phyloP scores from a whole-genome alignment of 2,329 filamentous ascomycete genomes.

The Monascus ruber region DNA sequence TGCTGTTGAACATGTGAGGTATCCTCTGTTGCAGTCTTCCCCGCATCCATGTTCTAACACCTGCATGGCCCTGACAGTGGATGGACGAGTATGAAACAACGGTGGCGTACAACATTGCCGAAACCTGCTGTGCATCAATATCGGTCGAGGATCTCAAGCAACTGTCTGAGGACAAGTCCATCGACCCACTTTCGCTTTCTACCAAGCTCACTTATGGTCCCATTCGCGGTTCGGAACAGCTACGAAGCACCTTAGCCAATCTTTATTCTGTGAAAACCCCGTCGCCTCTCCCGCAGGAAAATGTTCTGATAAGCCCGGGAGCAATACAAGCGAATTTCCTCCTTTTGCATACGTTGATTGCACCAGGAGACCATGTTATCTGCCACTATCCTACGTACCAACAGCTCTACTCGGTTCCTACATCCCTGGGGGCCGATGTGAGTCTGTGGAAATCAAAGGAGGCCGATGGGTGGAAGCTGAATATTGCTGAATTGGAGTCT shows the following conservation, averaged over 20 bases:
- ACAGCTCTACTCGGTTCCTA: constrained; percentile 66
- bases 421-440: constrained; percentile 64
- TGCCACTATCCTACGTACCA: constrained; percentile 83
- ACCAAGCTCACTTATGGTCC: constrained; percentile 60
- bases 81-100: constrained; percentile 44
- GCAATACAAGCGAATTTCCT: constrained; percentile 79
- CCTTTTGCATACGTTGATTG: constrained; percentile 60
- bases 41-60: not conserved
- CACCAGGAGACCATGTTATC: constrained; percentile 68
- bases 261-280: constrained; percentile 50
- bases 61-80: constrained; percentile 31
- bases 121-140: constrained; percentile 46
- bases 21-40: not conserved
- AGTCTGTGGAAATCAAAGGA: constrained; percentile 61
- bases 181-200: constrained; percentile 37
- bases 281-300: constrained; percentile 42
- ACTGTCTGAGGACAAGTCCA: constrained; percentile 42
- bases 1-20: constrained; percentile 53
- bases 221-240: constrained; percentile 54
- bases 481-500: constrained; percentile 52
- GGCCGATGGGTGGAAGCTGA: constrained; percentile 54
- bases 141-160: constrained; percentile 42
- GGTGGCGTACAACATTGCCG: constrained; percentile 46
- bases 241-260: constrained; percentile 54
- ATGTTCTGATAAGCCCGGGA: constrained; percentile 65